Evolutionary conservation across 768 basidiomycete species (phyloP), one percentile per base, ranked within the genome.

Genomic region (Calvatia gigantea): DNA sequence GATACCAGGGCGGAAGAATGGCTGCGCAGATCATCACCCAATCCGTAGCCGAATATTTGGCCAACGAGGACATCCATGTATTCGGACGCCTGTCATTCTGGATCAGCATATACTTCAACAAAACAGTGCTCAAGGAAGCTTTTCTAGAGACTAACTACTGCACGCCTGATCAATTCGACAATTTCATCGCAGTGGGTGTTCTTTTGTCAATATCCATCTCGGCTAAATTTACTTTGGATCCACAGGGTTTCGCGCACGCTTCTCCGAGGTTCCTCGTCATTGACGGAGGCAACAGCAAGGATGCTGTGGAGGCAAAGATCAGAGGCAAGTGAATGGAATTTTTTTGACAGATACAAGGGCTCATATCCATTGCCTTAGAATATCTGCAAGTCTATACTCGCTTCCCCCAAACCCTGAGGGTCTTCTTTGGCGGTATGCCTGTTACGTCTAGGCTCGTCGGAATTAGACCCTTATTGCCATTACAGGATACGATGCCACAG

Each of bases 21-120:
- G 83, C 80, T 11, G 84, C 86, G 27, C 83, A 86, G 62, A 75
- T 77, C 49, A 72, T 90, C 54, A 89, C 87, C 17, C 82, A 85
- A 67, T 74, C 73, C 5, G 85, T 91, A 49, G 86, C 86, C 39
- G 83, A 83, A 58, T 81, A 86, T 69, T 75, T 91, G 51, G 75
- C 83, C 50, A 74, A 73, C 61, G 83, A 89, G 64, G 82, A 80
- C 49, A 70, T 84, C 47, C 81, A 82, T 51, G 75, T 80, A 53
- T 79, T 82, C 56, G 84, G 82, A 28, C 78, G 84, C 7, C 75
- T 88, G 37, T 87, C 87, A 25, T 88, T 89, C 67, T 90, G 86
- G 87, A 80, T 88, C 47, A 82, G 82, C 41, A 67, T 91, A 58
- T 90, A 83, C 72, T 79, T 82, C 70, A 88, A 87, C 75, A 86